These are phyloP conservation scores for Tardiomyces depauwii DNA, from an alignment of 1,139 yeast species.

Conservation along the genomic window DNA sequence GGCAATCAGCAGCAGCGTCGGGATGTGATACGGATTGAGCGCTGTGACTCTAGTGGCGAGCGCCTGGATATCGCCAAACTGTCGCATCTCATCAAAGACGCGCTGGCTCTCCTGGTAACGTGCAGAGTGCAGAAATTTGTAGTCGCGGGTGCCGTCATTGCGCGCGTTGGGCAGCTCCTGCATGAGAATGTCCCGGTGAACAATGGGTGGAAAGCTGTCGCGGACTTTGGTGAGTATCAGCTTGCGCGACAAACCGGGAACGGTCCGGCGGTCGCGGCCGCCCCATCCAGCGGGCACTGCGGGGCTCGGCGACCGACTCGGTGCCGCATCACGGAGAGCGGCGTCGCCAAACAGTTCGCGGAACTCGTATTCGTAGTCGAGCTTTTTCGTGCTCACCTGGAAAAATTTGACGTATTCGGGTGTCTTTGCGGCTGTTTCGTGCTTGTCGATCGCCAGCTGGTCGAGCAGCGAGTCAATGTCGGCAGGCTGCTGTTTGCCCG, in stretches of 20 bases:
- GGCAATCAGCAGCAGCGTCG: conserved; percentile 71
- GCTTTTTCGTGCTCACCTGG: conserved; percentile 32
- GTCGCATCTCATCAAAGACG: conserved; percentile 26
- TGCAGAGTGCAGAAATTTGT: conserved; percentile 27
- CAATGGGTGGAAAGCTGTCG: conserved; percentile 75
- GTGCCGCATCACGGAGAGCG: conserved; percentile 53
- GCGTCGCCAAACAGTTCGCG: conserved; percentile 62
- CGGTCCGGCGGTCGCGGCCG: conserved; percentile 59
- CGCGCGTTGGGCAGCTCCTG: conserved; percentile 27
- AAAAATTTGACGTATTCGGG: conserved; percentile 3
- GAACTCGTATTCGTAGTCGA: conserved; percentile 77
- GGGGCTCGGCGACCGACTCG: conserved; percentile 35
- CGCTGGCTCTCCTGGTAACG: conserved; percentile 22
- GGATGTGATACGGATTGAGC: conserved; percentile 62
- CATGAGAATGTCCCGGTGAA: conserved; percentile 53
- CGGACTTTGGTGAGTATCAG: conserved; percentile 58
- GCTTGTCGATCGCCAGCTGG: conserved; percentile 17
- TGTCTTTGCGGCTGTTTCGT: background rate
- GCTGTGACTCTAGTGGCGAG: conserved; percentile 31
- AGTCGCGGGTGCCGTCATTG: conserved; percentile 31
- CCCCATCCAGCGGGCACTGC: conserved; percentile 58
- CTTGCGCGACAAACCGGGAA: conserved; percentile 65
- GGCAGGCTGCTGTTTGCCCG: conserved; percentile 7
- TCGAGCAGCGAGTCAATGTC: conserved; percentile 16
- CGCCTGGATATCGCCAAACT: conserved; percentile 36